These are phyloP conservation scores for Escallonia herrerae DNA, from an alignment of 129 eudicot species.

Conservation along the genomic window DNA sequence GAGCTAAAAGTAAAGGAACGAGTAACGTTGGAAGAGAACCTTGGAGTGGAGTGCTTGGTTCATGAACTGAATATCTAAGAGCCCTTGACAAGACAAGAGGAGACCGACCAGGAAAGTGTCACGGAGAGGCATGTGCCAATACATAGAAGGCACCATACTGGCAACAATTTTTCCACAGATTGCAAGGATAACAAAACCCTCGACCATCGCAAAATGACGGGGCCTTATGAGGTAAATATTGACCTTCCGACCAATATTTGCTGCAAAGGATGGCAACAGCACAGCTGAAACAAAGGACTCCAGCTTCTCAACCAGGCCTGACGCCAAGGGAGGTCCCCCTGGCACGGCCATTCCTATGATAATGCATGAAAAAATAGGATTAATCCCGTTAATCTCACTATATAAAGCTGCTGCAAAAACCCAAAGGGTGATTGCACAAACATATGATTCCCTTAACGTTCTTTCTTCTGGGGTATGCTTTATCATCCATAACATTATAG, in stretches of 20 bases:
- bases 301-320: conserved; percentile 23
- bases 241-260: conserved; percentile 14
- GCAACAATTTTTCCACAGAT: conserved; percentile 10
- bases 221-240: background rate
- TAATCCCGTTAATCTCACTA: conserved; percentile 7
- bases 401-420: background rate
- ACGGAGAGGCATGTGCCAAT: conserved; percentile 8
- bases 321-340: conserved; percentile 9
- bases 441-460: conserved; percentile 8
- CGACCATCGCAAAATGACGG: background rate
- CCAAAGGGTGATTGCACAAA: background rate
- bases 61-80: conserved; percentile 17
- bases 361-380: conserved; percentile 5
- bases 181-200: conserved; percentile 1
- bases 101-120: conserved; percentile 23
- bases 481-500: conserved; percentile 24
- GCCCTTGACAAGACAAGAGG: conserved; percentile 21
- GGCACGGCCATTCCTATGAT: conserved; percentile 21
- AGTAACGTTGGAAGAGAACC: background rate
- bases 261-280: conserved; percentile 15
- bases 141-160: conserved; percentile 9
- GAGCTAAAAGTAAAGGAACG: too few relatives aligned
- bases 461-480: conserved; percentile 17
- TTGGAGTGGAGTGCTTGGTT: background rate
- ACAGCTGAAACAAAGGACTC: conserved; percentile 14